Percentiles rank a stretch among this genome's conserved stretches.
Evolutionary conservation across 2,329 filamentous ascomycete genomes (phyloP).

Genomic region (Arachnomyces sp.): DNA sequence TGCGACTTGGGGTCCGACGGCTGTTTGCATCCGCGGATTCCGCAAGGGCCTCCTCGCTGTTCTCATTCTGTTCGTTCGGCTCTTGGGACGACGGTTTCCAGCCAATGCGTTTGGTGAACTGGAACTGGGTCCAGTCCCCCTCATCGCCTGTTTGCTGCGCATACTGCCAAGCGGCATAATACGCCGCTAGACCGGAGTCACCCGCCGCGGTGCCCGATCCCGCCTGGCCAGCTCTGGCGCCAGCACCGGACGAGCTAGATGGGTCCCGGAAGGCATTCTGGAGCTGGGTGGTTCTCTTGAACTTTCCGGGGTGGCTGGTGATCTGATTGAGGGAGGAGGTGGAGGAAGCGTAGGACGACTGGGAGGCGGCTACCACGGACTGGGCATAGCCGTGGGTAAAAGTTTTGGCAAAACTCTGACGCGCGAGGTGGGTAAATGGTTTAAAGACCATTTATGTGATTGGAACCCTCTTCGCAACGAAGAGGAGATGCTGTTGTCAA

Average conservation of each 20-base stretch:
- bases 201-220: conserved; percentile 40
- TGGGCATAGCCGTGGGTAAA: conserved; percentile 97
- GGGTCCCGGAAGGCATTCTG: conserved; percentile 67
- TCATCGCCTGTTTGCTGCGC: conserved; percentile 61
- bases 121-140: conserved; percentile 84
- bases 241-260: conserved; percentile 44
- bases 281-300: conserved; percentile 55
- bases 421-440: conserved; percentile 73
- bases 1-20: conserved; percentile 44
- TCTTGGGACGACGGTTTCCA: conserved; percentile 59
- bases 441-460: conserved; percentile 83
- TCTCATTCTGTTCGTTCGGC: conserved; percentile 25
- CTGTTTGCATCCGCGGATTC: conserved; percentile 10
- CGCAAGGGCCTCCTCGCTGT: conserved; percentile 13
- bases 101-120: conserved; percentile 80
- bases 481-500: conserved; percentile 43
- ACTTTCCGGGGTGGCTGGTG: conserved; percentile 44
- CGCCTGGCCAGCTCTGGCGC: conserved; percentile 52
- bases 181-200: conserved; percentile 72
- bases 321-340: conserved; percentile 50
- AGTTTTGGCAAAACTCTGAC: conserved; percentile 93
- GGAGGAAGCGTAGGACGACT: conserved; percentile 68
- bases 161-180: conserved; percentile 84
- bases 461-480: conserved; percentile 56
- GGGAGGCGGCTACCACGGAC: conserved; percentile 90